phyloP scores from a whole-genome alignment of 371 early-diverging fungal genomes.

The Umbelopsis sp. region DNA sequence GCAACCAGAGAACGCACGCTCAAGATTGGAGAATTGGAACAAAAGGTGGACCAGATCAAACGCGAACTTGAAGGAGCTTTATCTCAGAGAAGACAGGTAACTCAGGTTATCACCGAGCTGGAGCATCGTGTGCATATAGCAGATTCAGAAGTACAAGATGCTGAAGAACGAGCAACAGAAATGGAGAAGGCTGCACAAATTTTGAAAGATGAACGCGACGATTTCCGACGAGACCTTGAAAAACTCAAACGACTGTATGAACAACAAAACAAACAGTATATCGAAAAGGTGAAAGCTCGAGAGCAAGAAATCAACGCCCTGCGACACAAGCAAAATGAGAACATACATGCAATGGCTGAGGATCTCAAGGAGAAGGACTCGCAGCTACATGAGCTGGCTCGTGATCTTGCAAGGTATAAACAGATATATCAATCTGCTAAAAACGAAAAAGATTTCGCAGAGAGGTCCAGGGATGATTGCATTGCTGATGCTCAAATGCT shows the following conservation, averaged over 20 bases:
- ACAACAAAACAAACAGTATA: conserved; percentile 15
- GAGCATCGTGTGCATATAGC: conserved; percentile 1
- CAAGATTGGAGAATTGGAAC: conserved; percentile 12
- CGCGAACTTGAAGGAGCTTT: conserved; percentile 8
- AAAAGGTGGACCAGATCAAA: conserved; percentile 13
- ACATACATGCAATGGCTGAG: conserved; percentile 3
- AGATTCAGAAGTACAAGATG: conserved; percentile 6
- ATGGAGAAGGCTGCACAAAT: conserved; percentile 16
- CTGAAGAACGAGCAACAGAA: background rate
- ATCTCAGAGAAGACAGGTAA: conserved; percentile 6
- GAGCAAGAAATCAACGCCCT: conserved; percentile 1
- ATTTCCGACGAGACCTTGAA: conserved; percentile 14
- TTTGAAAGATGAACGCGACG: conserved; percentile 4
- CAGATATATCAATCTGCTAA: conserved; percentile 8
- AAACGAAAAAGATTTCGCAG: conserved; percentile 8
- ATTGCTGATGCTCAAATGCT: conserved; percentile 16
- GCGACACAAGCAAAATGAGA: conserved; percentile 5
- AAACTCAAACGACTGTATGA: conserved; percentile 12
- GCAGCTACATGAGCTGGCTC: conserved; percentile 17
- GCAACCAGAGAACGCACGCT: background rate
- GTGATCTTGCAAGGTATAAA: conserved; percentile 16
- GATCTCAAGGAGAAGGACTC: conserved; percentile 10
- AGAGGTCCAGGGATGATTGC: conserved; percentile 9
- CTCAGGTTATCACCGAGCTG: conserved; percentile 3
- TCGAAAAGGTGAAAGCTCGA: conserved; percentile 9